Evolutionary conservation across 1,139 yeast genomes (phyloP), one percentile per base, ranked within the genome.

Genomic region (Candida sanyaensis): DNA sequence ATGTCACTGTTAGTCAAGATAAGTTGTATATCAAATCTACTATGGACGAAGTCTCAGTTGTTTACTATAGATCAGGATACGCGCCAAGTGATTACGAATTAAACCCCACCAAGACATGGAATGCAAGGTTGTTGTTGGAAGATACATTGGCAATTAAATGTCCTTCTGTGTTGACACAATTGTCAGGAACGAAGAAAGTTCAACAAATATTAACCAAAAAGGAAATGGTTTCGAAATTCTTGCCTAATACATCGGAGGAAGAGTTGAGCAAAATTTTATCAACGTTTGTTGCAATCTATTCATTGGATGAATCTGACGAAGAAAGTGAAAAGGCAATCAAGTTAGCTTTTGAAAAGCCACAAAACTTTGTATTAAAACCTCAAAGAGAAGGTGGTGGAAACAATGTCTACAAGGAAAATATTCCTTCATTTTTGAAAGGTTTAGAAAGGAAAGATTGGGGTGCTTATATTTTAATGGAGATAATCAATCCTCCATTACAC

Each of bases 331-430:
- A 61, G 37, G 97, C 96, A 4, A 81, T 81, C 51, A 71, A 78
- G 50, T 67, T 89, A 45, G 96, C 96, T 2, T 70, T 86, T 44
- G 82, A 82, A 52, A 55, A 68, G 1, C 93, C 97, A 0, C 80
- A 80, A 50, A 76, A 77, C 32, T 93, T 75, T 64, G 99, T 93
- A 1, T 75, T 93, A 58, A 93, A 93, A 63, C 99, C 99, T 3
- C 99, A 95, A 68, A 81, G 99, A 71, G 99, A 93, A 73, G 99
- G 99, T 34, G 86, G 87, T 23, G 99, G 99, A 23, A 91, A 93
- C 66, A 93, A 93, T 63, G 79, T 93, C 46, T 93, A 93, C 69
- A 88, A 88, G 59, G 80, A 81, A 42, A 86, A 89, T 56, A 93
- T 93, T 48, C 97, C 97, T 2, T 70, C 52, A 0, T 92, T 89